Evolutionary conservation across 2,329 filamentous ascomycete species (phyloP).

Genomic region (Pyricularia pennisetigena): DNA sequence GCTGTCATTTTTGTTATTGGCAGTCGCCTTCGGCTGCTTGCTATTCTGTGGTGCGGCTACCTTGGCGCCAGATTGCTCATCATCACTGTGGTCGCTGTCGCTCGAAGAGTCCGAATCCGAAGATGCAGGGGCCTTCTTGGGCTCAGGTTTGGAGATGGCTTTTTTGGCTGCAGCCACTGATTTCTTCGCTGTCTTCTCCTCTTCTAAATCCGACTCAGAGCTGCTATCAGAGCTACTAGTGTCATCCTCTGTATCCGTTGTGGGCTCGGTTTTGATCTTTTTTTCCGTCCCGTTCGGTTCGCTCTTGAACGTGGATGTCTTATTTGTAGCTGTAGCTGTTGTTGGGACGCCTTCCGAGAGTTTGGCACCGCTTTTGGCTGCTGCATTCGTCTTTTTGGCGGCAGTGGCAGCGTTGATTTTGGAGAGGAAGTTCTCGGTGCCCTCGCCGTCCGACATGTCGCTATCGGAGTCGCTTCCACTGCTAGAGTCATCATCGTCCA

Average conservation of each 20-base stretch:
- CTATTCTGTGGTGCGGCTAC: slow-evolving; percentile 5
- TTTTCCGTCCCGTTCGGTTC: neutral
- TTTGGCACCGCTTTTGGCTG: neutral
- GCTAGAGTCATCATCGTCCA: neutral
- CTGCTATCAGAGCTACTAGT: slow-evolving; percentile 1
- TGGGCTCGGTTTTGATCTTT: neutral
- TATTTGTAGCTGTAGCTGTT: neutral
- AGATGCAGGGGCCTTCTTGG: slow-evolving; percentile 12
- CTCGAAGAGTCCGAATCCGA: slow-evolving; percentile 10
- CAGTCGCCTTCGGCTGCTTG: slow-evolving; percentile 11
- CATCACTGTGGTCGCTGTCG: slow-evolving; percentile 9
- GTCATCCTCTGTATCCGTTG: neutral
- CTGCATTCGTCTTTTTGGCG: neutral
- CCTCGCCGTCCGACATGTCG: slow-evolving; percentile 4
- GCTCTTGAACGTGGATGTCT: neutral
- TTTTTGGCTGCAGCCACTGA: slow-evolving; percentile 11
- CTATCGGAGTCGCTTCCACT: slow-evolving; percentile 2
- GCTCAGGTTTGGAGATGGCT: slow-evolving; percentile 6
- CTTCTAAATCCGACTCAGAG: slow-evolving; percentile 1
- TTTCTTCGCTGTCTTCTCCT: slow-evolving; percentile 7
- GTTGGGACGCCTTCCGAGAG: neutral
- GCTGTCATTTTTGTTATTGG: slow-evolving; percentile 6
- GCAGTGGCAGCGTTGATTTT: slow-evolving; percentile 11
- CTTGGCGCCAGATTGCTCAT: slow-evolving; percentile 1
- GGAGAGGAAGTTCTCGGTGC: slow-evolving; percentile 3